phyloP scores from a whole-genome alignment of 805 yeast species.

The Saturnispora silvae region DNA sequence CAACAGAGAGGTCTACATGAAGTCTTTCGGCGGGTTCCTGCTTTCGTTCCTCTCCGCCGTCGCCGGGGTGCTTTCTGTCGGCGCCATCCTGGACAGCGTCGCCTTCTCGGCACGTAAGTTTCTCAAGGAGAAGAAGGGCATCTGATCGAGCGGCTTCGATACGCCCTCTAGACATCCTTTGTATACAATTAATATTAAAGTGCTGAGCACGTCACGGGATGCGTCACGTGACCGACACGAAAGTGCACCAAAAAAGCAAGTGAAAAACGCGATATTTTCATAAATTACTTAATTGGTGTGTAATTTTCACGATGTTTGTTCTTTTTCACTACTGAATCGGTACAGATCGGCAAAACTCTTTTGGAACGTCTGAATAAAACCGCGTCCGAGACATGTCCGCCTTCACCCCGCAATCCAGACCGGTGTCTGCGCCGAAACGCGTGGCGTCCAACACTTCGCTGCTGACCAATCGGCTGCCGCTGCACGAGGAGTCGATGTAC shows the following conservation, averaged over 20 bases:
- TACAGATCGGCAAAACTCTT: too few species aligned
- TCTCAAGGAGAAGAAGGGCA: slow-evolving; percentile 48
- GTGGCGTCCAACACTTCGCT: slow-evolving; percentile 36
- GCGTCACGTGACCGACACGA: background rate
- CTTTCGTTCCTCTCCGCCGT: slow-evolving; percentile 78
- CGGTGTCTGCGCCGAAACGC: slow-evolving; percentile 15
- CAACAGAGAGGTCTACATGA: slow-evolving; percentile 63
- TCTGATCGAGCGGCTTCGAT: too few species aligned
- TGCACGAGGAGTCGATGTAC: slow-evolving; percentile 57
- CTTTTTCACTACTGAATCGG: too few species aligned
- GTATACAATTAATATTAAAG: background rate
- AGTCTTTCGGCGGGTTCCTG: slow-evolving; percentile 74
- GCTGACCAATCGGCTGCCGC: slow-evolving; percentile 54
- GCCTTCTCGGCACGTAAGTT: slow-evolving; percentile 84
- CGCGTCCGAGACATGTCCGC: background rate
- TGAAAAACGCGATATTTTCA: background rate
- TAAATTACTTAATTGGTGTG: too few species aligned
- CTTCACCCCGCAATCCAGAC: background rate
- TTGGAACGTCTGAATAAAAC: too few species aligned
- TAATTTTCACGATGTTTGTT: too few species aligned
- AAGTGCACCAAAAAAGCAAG: too few species aligned
- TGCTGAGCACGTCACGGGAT: background rate
- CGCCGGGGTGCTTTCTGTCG: slow-evolving; percentile 91
- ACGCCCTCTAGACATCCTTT: background rate
- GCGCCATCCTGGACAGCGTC: slow-evolving; percentile 77